Evolutionary conservation across 2,329 filamentous ascomycete genomes (phyloP).

Genomic region (Colletotrichum sojae): DNA sequence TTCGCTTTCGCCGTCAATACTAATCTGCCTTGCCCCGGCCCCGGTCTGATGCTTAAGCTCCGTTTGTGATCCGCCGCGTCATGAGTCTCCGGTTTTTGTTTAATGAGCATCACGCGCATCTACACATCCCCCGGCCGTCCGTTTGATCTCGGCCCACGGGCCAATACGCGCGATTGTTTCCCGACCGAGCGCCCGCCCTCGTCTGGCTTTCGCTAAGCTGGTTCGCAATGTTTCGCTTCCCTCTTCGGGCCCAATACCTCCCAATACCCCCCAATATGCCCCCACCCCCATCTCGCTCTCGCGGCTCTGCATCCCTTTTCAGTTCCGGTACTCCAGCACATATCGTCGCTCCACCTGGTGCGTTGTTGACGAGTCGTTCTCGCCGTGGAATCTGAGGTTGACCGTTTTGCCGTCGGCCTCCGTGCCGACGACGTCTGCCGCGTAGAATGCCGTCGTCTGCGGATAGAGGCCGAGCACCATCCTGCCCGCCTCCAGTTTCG

Average conservation of each 20-base stretch:
- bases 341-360: conserved; percentile 83
- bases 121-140: conserved; percentile 7
- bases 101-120: conserved; percentile 28
- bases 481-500: conserved; percentile 76
- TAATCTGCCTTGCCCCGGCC: conserved; percentile 7
- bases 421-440: conserved; percentile 84
- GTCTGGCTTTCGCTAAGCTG: conserved; percentile 18
- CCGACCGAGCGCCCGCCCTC: conserved; percentile 15
- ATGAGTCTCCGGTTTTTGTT: conserved; percentile 30
- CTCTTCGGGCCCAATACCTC: neutral
- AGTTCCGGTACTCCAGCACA: conserved; percentile 78
- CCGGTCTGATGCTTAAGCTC: conserved; percentile 17
- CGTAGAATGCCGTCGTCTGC: conserved; percentile 88
- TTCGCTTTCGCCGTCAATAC: neutral
- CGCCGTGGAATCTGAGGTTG: conserved; percentile 83
- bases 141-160: conserved; percentile 32
- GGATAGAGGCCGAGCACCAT: conserved; percentile 85
- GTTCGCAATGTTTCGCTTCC: conserved; percentile 4
- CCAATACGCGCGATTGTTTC: conserved; percentile 21
- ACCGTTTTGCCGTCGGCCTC: conserved; percentile 66
- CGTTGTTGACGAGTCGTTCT: conserved; percentile 80
- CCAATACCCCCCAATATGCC: neutral
- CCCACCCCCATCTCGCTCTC: neutral
- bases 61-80: conserved; percentile 27
- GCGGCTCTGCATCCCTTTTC: conserved; percentile 16